Base-by-base conservation (phyloP, 2,329 filamentous ascomycete species). In the Xylaria sp. region DNA sequence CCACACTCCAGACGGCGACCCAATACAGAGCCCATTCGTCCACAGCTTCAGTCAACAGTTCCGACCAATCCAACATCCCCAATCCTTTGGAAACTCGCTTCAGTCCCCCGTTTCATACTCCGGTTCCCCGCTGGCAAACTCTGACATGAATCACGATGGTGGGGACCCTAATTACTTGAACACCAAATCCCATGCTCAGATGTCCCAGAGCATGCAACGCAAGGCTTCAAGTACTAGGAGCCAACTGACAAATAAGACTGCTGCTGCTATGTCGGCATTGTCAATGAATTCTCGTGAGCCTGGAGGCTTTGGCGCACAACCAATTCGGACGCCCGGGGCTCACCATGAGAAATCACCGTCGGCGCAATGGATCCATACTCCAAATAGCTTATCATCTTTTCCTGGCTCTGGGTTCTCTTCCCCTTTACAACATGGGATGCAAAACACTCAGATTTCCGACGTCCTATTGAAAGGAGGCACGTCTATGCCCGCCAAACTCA, bases 321-420 rank as follows among this genome's bases (percentile, higher is more conserved):
- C 93, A 38, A 96, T 97, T 76, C 88, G 92, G 70, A 89, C 90
- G 27, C 84, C 86, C 13, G 82, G 89, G 65, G 80, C 87, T 58
- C 83, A 85, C 72, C 92, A 94, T 77, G 91, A 94, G 72, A 96
- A 96, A 81, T 92, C 91, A 17, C 85, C 93, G 33, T 94, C 93
- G n/a, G 91, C 89, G 65, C 93, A 96, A 76, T 97, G 94, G 92
- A 92, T 96, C 73, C 91, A 92, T 71, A 96, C 93, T 0, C 92
- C 94, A 2, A 91, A 89, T 68, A 96, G 92, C 77, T 86, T 92
- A 27, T 90, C 92, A 33, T 96, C 94, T 9, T 97, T 93, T 77
- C 90, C 93, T 57, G 94, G 95, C 69, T 97, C 95, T 0, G 93
- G 93, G 1, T 93, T 97, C 72, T 91, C 92, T 6, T 97, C 95